phyloP scores from a whole-genome alignment of 78 protist species.

The Dictyostelium firmibasis region DNA sequence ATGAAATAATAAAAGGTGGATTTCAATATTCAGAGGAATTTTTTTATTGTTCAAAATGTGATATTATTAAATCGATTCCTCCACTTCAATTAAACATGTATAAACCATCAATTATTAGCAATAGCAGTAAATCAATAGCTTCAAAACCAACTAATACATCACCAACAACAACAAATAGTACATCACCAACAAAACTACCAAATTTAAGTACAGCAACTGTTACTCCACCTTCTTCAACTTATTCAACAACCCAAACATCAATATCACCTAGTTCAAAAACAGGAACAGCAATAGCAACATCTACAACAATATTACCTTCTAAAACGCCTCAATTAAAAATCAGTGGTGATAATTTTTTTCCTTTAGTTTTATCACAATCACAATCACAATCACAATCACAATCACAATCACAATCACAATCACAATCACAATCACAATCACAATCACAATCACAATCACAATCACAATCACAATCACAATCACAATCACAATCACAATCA shows the following conservation, averaged over 20 bases:
- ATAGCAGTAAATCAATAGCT: not conserved
- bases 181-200: not conserved
- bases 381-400: no score
- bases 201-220: not conserved
- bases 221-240: not conserved
- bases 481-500: not conserved
- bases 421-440: no score
- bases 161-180: not conserved
- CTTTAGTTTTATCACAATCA: not conserved
- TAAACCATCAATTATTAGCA: not conserved
- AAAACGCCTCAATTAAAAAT: not conserved
- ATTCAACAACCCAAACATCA: not conserved
- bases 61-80: slow-evolving; percentile 13
- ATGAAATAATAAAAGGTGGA: slow-evolving; percentile 5
- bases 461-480: not conserved
- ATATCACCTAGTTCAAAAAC: not conserved
- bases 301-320: not conserved
- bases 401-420: no score
- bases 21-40: slow-evolving; percentile 1
- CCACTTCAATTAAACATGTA: not conserved
- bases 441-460: not conserved
- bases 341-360: not conserved
- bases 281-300: not conserved
- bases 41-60: slow-evolving; percentile 43
- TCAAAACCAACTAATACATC: not conserved